Base-by-base conservation (phyloP, 106 monocot species). In the Dioscorea dumetorum region DNA sequence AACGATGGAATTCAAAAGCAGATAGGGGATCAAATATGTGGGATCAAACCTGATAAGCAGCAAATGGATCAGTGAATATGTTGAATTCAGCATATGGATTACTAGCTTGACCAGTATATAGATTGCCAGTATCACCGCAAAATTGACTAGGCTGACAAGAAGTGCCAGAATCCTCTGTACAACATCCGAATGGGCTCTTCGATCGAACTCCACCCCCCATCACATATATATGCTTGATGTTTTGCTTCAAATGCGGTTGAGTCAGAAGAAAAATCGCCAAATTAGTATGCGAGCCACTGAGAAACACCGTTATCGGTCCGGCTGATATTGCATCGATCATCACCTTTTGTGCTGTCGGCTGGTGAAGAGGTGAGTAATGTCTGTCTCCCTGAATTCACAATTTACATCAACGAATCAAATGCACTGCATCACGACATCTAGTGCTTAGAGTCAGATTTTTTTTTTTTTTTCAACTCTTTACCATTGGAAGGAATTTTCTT, bases 51-150 rank as follows among this genome's bases (percentile, higher is more conserved):
- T 95, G 88, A 53, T 95, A 95, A 28, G 94, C 94, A 22, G 94
- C 82, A 67, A 95, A 95, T 65, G 94, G 94, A 76, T 95, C 94
- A 53, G 52, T 69, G 69, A 88, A 95, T 13, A 95, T 84, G 66
- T 95, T 95, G 75, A 84, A 91, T 50, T 95, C 94, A 16, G 91
- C 94, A 73, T 83, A 84, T 2, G 94, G 94, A 62, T 95, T 95
- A 57, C 69, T 81, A 28, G 24, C 60, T 63, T 79, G 85, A 18
- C 61, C 69, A 19, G 83, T 77, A 76, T 79, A 91, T 62, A 95
- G 9, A 58, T 95, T 95, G 20, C 94, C 94, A 65, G 11, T 72
- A 73, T 83, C 70, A 48, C 91, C 94, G 64, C 94, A 95, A 19
- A 54, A 54, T 48, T 85, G 83, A 12, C 32, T 62, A 31, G 83